phyloP scores from a whole-genome alignment of 257 asterid genomes.

The Nicotiana noctiflora region DNA sequence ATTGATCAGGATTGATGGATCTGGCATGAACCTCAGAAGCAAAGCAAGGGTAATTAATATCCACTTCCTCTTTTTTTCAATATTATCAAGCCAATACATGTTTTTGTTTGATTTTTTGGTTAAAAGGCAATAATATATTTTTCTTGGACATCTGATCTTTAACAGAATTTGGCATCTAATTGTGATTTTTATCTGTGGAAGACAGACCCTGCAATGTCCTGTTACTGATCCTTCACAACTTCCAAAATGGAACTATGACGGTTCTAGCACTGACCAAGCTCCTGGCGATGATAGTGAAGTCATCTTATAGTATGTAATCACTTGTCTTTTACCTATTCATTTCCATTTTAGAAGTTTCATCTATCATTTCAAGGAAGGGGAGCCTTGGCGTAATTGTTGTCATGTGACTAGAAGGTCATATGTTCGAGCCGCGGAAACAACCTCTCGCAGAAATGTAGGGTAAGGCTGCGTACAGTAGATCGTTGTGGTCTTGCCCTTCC shows the following conservation, averaged over 20 bases:
- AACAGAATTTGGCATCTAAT: not conserved
- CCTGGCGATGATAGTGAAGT: constrained; percentile 99
- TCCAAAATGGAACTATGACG: constrained; percentile 65
- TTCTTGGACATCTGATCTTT: not conserved
- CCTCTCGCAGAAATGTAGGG: too few relatives aligned
- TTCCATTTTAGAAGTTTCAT: not conserved
- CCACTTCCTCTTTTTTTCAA: not conserved
- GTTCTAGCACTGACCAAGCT: constrained; percentile 96
- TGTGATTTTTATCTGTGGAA: not conserved
- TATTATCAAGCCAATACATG: not conserved
- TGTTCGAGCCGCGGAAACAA: too few relatives aligned
- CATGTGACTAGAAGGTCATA: too few relatives aligned
- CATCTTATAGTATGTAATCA: constrained; percentile 65
- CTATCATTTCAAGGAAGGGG: not conserved
- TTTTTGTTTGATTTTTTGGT: not conserved
- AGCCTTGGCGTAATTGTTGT: too few relatives aligned
- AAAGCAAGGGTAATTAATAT: constrained; percentile 61
- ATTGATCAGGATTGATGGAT: constrained; percentile 81
- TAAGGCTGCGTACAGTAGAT: too few relatives aligned
- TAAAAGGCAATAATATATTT: not conserved
- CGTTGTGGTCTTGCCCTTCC: too few relatives aligned
- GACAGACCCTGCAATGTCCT: constrained; percentile 74
- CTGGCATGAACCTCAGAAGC: constrained; percentile 84
- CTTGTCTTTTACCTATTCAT: not conserved
- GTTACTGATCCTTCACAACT: constrained; percentile 86